Conservation (phyloP, 805 yeast genomes). For the Sugiyamaella boreocaroliniensis region DNA sequence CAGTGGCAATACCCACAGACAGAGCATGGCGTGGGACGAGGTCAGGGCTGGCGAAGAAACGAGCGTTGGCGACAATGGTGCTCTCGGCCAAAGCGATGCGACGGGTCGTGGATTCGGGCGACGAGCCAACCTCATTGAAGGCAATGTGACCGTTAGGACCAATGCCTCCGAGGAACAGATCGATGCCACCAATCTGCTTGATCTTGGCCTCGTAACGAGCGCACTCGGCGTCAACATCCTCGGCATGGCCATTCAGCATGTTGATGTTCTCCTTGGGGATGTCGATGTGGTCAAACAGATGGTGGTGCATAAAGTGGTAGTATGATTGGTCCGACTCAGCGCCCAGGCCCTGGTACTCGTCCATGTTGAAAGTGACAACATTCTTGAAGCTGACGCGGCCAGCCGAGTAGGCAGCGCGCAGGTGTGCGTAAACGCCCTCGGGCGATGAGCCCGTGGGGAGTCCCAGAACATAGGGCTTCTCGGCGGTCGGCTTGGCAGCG, state of each 20-base stretch:
- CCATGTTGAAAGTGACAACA: constrained; percentile 58
- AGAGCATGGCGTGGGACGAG: constrained; percentile 49
- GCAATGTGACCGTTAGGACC: constrained; percentile 60
- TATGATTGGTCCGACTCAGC: constrained; percentile 47
- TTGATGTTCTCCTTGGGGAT: constrained; percentile 46
- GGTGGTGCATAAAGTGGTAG: constrained; percentile 51
- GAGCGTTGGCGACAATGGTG: constrained; percentile 47
- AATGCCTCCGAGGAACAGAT: constrained; percentile 51
- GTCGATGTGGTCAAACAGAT: constrained; percentile 51
- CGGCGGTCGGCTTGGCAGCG: constrained; percentile 39
- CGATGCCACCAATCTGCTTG: constrained; percentile 42
- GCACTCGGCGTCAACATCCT: constrained; percentile 43
- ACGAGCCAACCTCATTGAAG: constrained; percentile 51
- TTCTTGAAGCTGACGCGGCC: constrained; percentile 42
- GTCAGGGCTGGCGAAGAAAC: constrained; percentile 43
- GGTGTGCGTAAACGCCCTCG: constrained; percentile 44
- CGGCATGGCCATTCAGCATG: constrained; percentile 48
- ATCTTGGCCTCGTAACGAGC: constrained; percentile 43
- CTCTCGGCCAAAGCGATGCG: constrained; percentile 41
- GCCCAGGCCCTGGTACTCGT: constrained; percentile 46
- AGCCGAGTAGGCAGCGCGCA: constrained; percentile 39
- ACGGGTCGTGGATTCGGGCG: constrained; percentile 41
- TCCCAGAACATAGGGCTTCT: constrained; percentile 44
- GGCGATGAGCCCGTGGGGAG: constrained; percentile 60
- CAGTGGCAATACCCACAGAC: constrained; percentile 52